A percentile compares a stretch with the other conserved stretches of the same genome.
Evolutionary conservation across 768 basidiomycete species (phyloP).

Genomic region (Russula compacta): DNA sequence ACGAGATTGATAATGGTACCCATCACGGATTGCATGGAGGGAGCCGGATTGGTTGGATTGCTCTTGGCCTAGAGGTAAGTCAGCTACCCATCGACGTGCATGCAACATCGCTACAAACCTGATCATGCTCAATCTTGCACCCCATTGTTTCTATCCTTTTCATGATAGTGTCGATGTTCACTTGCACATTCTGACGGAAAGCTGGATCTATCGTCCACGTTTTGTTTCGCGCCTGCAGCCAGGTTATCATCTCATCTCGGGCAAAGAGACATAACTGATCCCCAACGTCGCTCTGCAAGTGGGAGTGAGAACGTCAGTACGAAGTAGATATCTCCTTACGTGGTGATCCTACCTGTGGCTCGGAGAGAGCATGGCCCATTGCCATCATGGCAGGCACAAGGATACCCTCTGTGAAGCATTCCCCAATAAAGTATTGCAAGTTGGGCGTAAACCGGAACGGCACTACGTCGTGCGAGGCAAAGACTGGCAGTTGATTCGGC

Average conservation of each 20-base stretch:
- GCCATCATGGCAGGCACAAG: constrained; percentile 83
- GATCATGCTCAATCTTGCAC: constrained; percentile 80
- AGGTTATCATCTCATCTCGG: constrained; percentile 83
- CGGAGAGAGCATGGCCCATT: constrained; percentile 81
- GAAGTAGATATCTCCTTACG: background rate
- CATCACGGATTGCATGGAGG: constrained; percentile 45
- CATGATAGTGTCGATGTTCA: constrained; percentile 59
- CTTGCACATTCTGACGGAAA: constrained; percentile 48
- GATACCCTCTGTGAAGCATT: constrained; percentile 82
- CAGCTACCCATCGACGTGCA: background rate
- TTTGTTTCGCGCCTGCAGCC: constrained; percentile 52
- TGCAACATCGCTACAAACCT: constrained; percentile 35
- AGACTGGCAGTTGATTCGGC: constrained; percentile 43
- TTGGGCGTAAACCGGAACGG: constrained; percentile 98
- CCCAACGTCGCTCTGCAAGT: constrained; percentile 74
- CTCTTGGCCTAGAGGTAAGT: constrained; percentile 24
- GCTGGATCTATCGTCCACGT: constrained; percentile 48
- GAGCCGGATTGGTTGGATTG: constrained; percentile 30
- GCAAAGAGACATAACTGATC: constrained; percentile 87
- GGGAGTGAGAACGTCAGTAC: constrained; percentile 1
- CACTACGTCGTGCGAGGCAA: constrained; percentile 75
- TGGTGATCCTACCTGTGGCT: constrained; percentile 60
- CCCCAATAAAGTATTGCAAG: constrained; percentile 87
- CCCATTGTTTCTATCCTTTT: constrained; percentile 77
- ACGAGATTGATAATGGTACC: constrained; percentile 80